Base-by-base conservation (phyloP, 2,329 filamentous ascomycete species). In the Hymenotorrendiella dingleyae region DNA sequence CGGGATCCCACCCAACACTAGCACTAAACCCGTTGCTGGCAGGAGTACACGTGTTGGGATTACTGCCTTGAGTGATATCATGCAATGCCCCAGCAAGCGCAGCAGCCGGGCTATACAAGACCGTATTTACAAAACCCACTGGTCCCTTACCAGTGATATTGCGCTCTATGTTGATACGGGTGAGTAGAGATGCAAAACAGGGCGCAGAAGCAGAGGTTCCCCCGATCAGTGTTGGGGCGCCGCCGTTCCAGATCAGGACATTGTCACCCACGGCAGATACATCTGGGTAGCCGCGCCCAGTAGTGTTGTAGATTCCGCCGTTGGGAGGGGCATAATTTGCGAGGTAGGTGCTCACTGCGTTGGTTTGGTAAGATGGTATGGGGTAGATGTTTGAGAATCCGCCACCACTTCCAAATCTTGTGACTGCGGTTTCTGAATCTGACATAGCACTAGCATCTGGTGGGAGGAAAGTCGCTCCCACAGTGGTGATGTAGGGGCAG, bases 401-500 rank as follows among this genome's bases (percentile, higher is more conserved):
- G 6, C 68, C 67, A 6, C 60, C 59, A 36, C 63, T 42, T 29
- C 65, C 65, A 29, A 67, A 67, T 14, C 66, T 69, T 4, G 67
- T 67, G 12, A 47, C 44, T 11, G 48, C 45, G 8, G 40, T 41
- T 21, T 51, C 47, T 6, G 43, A 40, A 32, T 51, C 67, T 60
- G 48, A 73, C 68, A 12, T 71, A 70, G 46, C 49, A 19, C 37
- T 52, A 12, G 29, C 50, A 7, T 42, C 42, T 2, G 65, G 50
- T 42, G 70, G 65, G 40, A 69, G 64, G 49, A 65, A 63, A 1
- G 79, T 80, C 1, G 76, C 80, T 16, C 83, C 82, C 1, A 86
- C 74, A 1, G 73, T 64, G 1, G 82, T 86, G n/a, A 85, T 73
- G 59, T 76, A 86, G 0, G 81, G 82, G 54, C 83, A 86, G 0